phyloP scores from a whole-genome alignment of 2,329 filamentous ascomycete genomes.

The Xylaria hypoxylon region DNA sequence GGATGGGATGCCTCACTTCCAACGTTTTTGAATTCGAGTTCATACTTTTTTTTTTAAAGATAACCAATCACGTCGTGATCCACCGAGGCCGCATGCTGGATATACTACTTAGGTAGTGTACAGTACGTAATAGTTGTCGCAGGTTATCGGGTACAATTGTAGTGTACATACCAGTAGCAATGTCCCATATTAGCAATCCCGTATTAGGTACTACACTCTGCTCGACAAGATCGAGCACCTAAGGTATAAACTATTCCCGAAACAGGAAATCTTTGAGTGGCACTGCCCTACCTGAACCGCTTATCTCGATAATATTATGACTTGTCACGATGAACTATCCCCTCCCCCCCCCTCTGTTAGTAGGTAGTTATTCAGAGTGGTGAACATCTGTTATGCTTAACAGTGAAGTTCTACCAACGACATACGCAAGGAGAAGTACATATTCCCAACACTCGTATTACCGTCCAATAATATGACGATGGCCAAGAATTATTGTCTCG shows the following conservation, averaged over 20 bases:
- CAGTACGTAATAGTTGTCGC: background rate
- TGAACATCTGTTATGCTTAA: too few species aligned
- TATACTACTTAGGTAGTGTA: background rate
- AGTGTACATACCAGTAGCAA: too few species aligned
- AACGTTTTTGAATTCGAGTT: background rate
- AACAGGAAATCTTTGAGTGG: slow-evolving; percentile 20
- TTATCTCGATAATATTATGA: slow-evolving; percentile 10
- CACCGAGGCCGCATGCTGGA: background rate
- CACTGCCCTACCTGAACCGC: slow-evolving; percentile 9
- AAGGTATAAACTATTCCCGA: slow-evolving; percentile 30
- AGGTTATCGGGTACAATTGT: too few species aligned
- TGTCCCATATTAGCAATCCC: too few species aligned
- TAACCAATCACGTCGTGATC: background rate
- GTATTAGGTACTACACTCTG: too few species aligned
- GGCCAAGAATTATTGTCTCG: slow-evolving; percentile 10
- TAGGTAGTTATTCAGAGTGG: too few species aligned
- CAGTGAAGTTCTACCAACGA: too few species aligned
- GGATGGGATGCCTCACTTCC: slow-evolving; percentile 25
- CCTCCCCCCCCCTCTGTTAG: background rate
- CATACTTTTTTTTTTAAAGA: background rate
- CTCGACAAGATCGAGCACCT: background rate
- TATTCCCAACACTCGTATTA: background rate
- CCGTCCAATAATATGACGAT: slow-evolving; percentile 3
- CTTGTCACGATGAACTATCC: background rate
- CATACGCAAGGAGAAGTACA: too few species aligned